A percentile compares a stretch with the other conserved stretches of the same genome.
phyloP scores from a whole-genome alignment of 2,329 filamentous ascomycete genomes.

The Penicillium sclerotiorum region DNA sequence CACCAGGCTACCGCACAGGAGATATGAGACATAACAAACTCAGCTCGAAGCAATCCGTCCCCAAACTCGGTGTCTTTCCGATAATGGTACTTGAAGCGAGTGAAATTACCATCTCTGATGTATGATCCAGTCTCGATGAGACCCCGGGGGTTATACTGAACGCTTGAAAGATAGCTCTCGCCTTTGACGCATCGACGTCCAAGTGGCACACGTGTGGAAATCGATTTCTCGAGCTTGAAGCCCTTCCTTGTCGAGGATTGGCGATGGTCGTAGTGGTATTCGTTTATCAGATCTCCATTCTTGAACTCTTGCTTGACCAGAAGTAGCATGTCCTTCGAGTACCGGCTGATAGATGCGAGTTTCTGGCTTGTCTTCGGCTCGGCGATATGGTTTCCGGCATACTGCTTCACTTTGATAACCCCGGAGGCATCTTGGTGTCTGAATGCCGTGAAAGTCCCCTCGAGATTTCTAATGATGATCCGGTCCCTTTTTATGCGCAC shows the following conservation, averaged over 20 bases:
- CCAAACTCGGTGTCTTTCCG: constrained; percentile 57
- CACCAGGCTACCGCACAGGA: constrained; percentile 59
- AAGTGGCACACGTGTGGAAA: constrained; percentile 44
- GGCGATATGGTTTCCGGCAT: constrained; percentile 43
- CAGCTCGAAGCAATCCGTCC: constrained; percentile 59
- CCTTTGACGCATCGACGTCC: constrained; percentile 53
- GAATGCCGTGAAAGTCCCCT: constrained; percentile 55
- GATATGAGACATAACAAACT: constrained; percentile 57
- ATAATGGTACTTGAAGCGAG: constrained; percentile 59
- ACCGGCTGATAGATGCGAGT: constrained; percentile 52
- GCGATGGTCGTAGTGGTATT: constrained; percentile 55
- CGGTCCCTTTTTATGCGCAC: constrained; percentile 52
- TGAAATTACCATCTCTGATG: constrained; percentile 54
- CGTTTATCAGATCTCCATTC: constrained; percentile 45
- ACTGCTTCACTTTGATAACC: constrained; percentile 45
- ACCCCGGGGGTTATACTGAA: constrained; percentile 57
- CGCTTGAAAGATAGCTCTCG: constrained; percentile 48
- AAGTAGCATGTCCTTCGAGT: constrained; percentile 51
- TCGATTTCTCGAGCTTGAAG: constrained; percentile 28
- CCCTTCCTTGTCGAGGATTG: constrained; percentile 27
- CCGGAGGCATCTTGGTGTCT: constrained; percentile 43
- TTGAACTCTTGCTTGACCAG: constrained; percentile 50
- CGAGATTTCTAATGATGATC: constrained; percentile 51
- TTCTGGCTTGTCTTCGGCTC: constrained; percentile 49
- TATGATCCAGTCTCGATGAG: constrained; percentile 58